phyloP scores from a whole-genome alignment of 2,329 filamentous ascomycete genomes.

The Aspergillus sergii region DNA sequence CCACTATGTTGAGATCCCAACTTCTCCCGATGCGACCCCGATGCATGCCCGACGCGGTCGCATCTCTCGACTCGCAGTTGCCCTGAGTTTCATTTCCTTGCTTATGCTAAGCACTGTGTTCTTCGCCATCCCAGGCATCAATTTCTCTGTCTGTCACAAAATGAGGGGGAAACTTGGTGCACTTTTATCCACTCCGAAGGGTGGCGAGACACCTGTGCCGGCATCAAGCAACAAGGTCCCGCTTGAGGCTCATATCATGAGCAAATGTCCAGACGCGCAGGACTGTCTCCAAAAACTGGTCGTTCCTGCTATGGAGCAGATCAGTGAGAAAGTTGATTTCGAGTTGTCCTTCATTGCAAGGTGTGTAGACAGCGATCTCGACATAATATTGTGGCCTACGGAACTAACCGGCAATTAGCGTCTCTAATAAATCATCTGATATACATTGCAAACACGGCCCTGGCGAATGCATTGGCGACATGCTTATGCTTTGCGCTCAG shows the following conservation, averaged over 20 bases:
- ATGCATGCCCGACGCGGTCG: slow-evolving; percentile 16
- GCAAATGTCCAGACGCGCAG: slow-evolving; percentile 90
- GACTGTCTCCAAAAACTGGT: slow-evolving; percentile 81
- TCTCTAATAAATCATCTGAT: slow-evolving; percentile 73
- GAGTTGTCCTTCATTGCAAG: slow-evolving; percentile 85
- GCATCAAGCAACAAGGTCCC: slow-evolving; percentile 56
- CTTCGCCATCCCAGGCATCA: slow-evolving; percentile 7
- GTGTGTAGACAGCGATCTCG: slow-evolving; percentile 39
- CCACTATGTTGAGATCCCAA: slow-evolving; percentile 9
- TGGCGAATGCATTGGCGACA: slow-evolving; percentile 89
- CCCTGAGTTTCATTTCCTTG: slow-evolving; percentile 14
- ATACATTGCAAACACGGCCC: slow-evolving; percentile 89
- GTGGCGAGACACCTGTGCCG: slow-evolving; percentile 9
- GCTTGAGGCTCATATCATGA: slow-evolving; percentile 94
- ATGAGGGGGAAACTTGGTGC: neutral
- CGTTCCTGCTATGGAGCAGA: slow-evolving; percentile 80
- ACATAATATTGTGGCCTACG: neutral
- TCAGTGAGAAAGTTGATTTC: slow-evolving; percentile 86
- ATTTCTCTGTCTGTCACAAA: slow-evolving; percentile 12
- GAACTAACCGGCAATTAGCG: slow-evolving; percentile 41
- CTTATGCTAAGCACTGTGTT: slow-evolving; percentile 15
- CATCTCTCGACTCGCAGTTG: slow-evolving; percentile 10
- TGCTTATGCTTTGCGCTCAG: slow-evolving; percentile 87
- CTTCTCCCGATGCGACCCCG: slow-evolving; percentile 11
- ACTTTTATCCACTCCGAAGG: neutral